phyloP scores from a whole-genome alignment of 805 yeast species.

The Hanseniaspora nectarophila region DNA sequence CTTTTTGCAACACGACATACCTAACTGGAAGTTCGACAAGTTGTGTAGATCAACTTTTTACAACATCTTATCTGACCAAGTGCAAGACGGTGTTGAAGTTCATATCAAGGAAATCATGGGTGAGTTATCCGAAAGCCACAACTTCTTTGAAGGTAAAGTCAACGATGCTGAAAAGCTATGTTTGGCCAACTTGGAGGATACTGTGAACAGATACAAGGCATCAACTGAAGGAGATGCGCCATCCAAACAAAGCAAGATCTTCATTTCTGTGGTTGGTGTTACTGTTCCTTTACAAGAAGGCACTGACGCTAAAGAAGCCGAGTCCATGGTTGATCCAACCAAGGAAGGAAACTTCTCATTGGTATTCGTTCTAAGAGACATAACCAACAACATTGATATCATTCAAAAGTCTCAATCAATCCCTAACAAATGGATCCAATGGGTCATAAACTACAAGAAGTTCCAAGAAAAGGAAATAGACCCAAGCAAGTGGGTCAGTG shows the following conservation, averaged over 20 bases:
- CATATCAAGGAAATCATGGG: slow-evolving; percentile 36
- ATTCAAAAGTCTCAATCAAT: slow-evolving; percentile 77
- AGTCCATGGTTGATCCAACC: slow-evolving; percentile 29
- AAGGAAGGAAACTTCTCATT: slow-evolving; percentile 54
- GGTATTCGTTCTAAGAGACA: slow-evolving; percentile 63
- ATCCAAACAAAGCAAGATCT: slow-evolving; percentile 41
- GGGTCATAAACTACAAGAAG: slow-evolving; percentile 43
- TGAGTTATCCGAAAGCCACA: slow-evolving; percentile 23
- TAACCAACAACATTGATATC: slow-evolving; percentile 61
- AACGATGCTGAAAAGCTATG: slow-evolving; percentile 83
- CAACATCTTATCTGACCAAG: slow-evolving; percentile 52
- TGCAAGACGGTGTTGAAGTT: slow-evolving; percentile 63
- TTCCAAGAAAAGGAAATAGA: slow-evolving; percentile 43
- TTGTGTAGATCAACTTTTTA: slow-evolving; percentile 45
- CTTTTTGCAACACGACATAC: slow-evolving; percentile 56
- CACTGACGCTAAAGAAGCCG: slow-evolving; percentile 19
- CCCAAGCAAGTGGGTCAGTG: slow-evolving; percentile 71
- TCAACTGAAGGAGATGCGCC: slow-evolving; percentile 11
- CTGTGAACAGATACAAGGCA: slow-evolving; percentile 35
- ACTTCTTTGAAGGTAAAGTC: slow-evolving; percentile 52
- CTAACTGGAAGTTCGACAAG: slow-evolving; percentile 40
- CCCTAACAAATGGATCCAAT: slow-evolving; percentile 82
- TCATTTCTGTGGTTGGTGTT: slow-evolving; percentile 57
- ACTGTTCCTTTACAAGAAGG: slow-evolving; percentile 25
- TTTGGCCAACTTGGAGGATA: slow-evolving; percentile 71